phyloP scores from a whole-genome alignment of 352 stramenopile species.

The Hyaloperonospora brassicae region DNA sequence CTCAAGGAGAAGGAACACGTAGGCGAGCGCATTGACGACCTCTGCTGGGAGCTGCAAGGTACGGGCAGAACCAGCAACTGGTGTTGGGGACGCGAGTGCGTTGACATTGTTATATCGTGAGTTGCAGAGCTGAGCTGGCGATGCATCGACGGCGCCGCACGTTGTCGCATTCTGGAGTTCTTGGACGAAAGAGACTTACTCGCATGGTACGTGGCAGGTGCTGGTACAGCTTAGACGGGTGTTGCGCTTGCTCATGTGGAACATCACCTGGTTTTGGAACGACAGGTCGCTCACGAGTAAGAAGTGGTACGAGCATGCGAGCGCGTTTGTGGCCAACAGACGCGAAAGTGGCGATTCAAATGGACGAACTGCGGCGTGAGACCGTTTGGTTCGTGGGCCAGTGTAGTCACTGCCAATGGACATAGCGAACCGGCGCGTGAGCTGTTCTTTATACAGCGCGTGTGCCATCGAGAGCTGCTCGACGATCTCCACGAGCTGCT shows the following conservation, averaged over 20 bases:
- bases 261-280: background rate
- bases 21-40: constrained; percentile 43
- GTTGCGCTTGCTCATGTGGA: constrained; percentile 1
- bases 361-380: constrained; percentile 11
- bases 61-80: background rate
- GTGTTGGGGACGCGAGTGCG: background rate
- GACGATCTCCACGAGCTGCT: constrained; percentile 34
- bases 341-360: constrained; percentile 9
- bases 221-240: background rate
- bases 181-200: constrained; percentile 24
- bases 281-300: constrained; percentile 43
- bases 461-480: constrained; percentile 24
- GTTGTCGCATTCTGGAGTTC: constrained; percentile 27
- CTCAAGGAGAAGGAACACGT: constrained; percentile 33
- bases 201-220: constrained; percentile 32
- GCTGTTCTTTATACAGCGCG: constrained; percentile 6
- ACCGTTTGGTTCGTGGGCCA: too few relatives aligned
- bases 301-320: constrained; percentile 28
- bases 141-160: constrained; percentile 29
- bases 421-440: background rate
- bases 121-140: constrained; percentile 41
- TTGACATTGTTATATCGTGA: constrained; percentile 1
- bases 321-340: constrained; percentile 24
- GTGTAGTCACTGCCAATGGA: too few relatives aligned
- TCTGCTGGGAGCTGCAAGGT: constrained; percentile 68